Base-by-base conservation (phyloP, 495 filamentous ascomycete species). In the Aspergillus nidulans region DNA sequence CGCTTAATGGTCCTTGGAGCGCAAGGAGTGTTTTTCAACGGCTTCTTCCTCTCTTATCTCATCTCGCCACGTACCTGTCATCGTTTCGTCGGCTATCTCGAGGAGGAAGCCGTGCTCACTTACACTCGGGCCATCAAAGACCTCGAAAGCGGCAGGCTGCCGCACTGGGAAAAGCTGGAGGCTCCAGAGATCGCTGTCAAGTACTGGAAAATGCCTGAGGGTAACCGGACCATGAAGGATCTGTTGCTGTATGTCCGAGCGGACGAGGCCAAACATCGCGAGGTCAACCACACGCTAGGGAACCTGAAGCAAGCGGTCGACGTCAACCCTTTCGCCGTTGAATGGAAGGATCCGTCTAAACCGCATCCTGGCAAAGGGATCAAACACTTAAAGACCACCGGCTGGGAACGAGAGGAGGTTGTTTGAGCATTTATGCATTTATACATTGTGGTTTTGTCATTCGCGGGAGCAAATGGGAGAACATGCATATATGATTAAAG, bases 21-120 rank as follows among this genome's bases (percentile, higher is more conserved):
- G 1, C 85, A 88, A 60, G 85, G 85, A 15, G 90, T 97, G 57
- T 97, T 94, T 76, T 97, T 95, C 81, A 98, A 97, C 70, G 82
- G 84, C 56, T 82, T 98, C 67, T 96, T 97, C 81, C 23, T 96
- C 41, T 79, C 86, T 44, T 98, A 97, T 72, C 82, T 98, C 21
- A 69, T 96, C 46, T 92, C 89, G 0, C 92, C 94, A 1, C 84
- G 87, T 38, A 95, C 90, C 58, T 92, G 86, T 63, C 94, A 98
- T 69, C 88, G 94, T 41, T 98, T 98, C 67, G 92, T 97, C 45
- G 94, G 94, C 1, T 97, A 97, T 60, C 81, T 97, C 23, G 95
- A 97, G 67, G 94, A 97, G 69, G 94, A 98, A 63, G 95, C 95
- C 1, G 92, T 97, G 4, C 81, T 96, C 61, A 98, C 95, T 3